Evolutionary conservation across 2,329 filamentous ascomycete species (phyloP), one percentile per base, ranked within the genome.

Genomic region (Cylindrodendrum hubeiense): DNA sequence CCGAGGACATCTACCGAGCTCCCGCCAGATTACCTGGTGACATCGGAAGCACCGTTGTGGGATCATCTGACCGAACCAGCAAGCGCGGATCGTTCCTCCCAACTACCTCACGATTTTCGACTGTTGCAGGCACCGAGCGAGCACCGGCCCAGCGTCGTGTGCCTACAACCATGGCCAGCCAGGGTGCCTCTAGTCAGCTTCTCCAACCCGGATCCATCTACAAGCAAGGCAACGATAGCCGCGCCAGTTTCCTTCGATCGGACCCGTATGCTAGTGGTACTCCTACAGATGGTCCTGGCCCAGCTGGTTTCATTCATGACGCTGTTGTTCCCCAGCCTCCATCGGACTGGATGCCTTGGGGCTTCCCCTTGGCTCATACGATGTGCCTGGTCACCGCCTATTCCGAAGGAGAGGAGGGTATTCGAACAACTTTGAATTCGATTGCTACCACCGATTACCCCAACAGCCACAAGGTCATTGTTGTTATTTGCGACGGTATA

Each of bases 381-480:
- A 94, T 99, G 77, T 98, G 95, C 79, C 82, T 99, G 70, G 95
- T 99, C 54, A 99, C 97, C 26, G 94, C 94, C 19, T 99, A 99
- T 79, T 99, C 96, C 0, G 96, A 99, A 83, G 96, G 96, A 70
- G 93, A 92, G 69, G 92, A 97, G 65, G 96, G 95, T 75, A 88
- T 99, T 60, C 92, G 96, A 51, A 97, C 95, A 0, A 99, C 96
- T 1, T 84, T 99, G 28, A 95, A 99, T 81, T 99, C 96, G 1
- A 92, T 99, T 77, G 96, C 95, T 53, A 97, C 93, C 81, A 99
- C 96, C 3, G 97, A 99, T 79, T 99, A 99, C 75, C 96, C 96
- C 53, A 99, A 99, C 86, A 98, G 95, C 79, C 97, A 99, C 87
- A 99, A 99, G 82, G 89, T 95, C 28, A 96, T 99, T 73, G 87